These are phyloP conservation scores for Annulohypoxylon maeteangense DNA, from an alignment of 495 filamentous ascomycete species.

Conservation along the genomic window DNA sequence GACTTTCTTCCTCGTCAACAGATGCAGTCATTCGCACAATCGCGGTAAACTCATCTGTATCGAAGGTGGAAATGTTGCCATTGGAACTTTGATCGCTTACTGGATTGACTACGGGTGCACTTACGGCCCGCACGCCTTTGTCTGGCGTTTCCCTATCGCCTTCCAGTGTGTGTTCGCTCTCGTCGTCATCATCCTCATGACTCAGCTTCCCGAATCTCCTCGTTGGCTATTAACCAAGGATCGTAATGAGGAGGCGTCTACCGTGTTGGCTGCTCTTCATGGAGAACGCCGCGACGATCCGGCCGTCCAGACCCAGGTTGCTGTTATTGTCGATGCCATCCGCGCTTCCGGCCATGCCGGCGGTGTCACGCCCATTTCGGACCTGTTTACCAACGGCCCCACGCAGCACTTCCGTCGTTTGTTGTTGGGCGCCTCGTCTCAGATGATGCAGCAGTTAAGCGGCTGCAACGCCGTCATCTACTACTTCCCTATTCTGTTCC, in stretches of 20 bases:
- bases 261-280: slow-evolving; percentile 74
- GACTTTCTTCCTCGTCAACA: slow-evolving; percentile 35
- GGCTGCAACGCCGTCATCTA: slow-evolving; percentile 87
- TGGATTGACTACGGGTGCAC: slow-evolving; percentile 85
- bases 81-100: slow-evolving; percentile 81
- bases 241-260: slow-evolving; percentile 72
- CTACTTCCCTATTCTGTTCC: slow-evolving; percentile 81
- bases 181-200: slow-evolving; percentile 71
- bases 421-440: slow-evolving; percentile 67
- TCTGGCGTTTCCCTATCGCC: slow-evolving; percentile 85
- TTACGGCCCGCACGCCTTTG: slow-evolving; percentile 70
- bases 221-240: slow-evolving; percentile 77
- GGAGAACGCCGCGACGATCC: slow-evolving; percentile 68
- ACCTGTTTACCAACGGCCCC: slow-evolving; percentile 69
- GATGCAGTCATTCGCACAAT: slow-evolving; percentile 79
- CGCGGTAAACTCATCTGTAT: slow-evolving; percentile 86
- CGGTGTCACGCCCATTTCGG: slow-evolving; percentile 63
- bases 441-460: slow-evolving; percentile 81
- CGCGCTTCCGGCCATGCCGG: slow-evolving; percentile 67
- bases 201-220: slow-evolving; percentile 78
- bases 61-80: slow-evolving; percentile 81
- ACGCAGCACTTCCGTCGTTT: slow-evolving; percentile 74
- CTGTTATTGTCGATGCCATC: slow-evolving; percentile 73
- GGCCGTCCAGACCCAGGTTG: slow-evolving; percentile 66
- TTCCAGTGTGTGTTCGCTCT: slow-evolving; percentile 83